Evolutionary conservation across 352 stramenopile genomes (phyloP), one percentile per base, ranked within the genome.

Genomic region (Globisporangium rhizosaccharum): DNA sequence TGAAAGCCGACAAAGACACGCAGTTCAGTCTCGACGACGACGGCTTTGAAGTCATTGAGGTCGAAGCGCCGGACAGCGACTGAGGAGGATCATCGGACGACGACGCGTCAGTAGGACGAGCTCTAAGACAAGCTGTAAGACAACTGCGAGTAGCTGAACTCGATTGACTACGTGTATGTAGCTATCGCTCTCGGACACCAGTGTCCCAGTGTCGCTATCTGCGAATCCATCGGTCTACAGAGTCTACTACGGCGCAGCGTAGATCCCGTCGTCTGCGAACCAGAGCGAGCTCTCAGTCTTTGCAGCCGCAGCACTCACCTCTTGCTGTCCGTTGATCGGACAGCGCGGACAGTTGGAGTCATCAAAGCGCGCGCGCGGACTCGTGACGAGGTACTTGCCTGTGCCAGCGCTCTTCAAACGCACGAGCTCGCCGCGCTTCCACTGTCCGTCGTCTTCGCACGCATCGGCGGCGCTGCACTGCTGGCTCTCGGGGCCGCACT

Each of bases 321-420:
- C 80, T 63, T 94, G 85, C 66, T 94, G 85, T 20, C 85, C 85
- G 60, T 91, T 90, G 65, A 94, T 94, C 50, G 85, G 85, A 57
- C 85, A 94, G 28, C 68, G 73, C 18, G 82, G 82, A 51, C 85
- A 94, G 65, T 94, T 94, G 39, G 60, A 85, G 70, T 91, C 72
- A 61, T 94, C 77, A 59, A 91, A 94, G 20, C 80, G 76, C 41
- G 66, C 62, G 33, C 46, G 66, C 17, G 70, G 65, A 39, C 72
- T 78, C 26, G 82, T 91, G 51, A 60, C 51, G 28, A 94, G 67
- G 53, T 79, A 73, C 41, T 76, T 68, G 50, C 70, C 76, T 10
- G 81, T 92, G 26, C 57, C 59, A 5, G 60, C 66, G 59, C 82
- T 85, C 61, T 79, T 79, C n/a, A 94, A 47, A 4, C 77, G 72